Percentiles rank a stretch among this genome's conserved stretches.
Conservation (phyloP, 305 asterid species). For the Withania somnifera region DNA sequence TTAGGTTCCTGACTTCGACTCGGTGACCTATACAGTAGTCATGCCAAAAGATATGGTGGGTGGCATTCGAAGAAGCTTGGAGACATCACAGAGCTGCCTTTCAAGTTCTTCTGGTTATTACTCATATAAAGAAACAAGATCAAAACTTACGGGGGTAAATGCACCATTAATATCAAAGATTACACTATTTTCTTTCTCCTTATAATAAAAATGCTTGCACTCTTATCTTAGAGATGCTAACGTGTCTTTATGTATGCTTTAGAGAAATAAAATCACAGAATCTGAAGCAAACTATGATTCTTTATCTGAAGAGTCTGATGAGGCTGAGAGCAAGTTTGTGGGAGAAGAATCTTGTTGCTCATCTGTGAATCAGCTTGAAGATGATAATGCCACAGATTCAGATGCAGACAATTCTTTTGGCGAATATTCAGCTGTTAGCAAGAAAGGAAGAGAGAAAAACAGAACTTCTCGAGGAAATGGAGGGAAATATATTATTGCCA, state of each 20-base stretch:
- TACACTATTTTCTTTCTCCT: neutral
- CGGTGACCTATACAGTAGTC: conserved; percentile 48
- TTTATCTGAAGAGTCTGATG: conserved; percentile 66
- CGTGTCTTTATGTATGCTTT: conserved; percentile 8
- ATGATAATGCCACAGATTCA: conserved; percentile 19
- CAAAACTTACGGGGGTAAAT: conserved; percentile 37
- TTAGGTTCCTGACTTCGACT: conserved; percentile 76
- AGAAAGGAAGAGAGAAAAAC: conserved; percentile 6
- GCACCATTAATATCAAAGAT: neutral
- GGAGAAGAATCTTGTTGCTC: conserved; percentile 34
- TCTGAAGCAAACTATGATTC: conserved; percentile 30
- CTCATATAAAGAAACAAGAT: conserved; percentile 27
- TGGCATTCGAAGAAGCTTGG: conserved; percentile 61
- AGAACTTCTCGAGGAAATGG: neutral
- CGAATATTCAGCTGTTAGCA: conserved; percentile 9
- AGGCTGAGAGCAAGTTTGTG: conserved; percentile 74
- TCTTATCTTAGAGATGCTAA: conserved; percentile 1
- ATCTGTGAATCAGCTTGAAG: conserved; percentile 22
- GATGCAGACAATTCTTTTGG: conserved; percentile 28
- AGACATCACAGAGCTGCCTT: conserved; percentile 52
- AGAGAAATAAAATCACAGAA: conserved; percentile 29
- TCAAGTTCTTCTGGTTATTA: conserved; percentile 50
- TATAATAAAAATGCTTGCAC: neutral
- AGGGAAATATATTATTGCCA: conserved; percentile 7
- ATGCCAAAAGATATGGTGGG: conserved; percentile 85